Base-by-base conservation (phyloP, 768 basidiomycete genomes). In the Cyclocybe aegerita region DNA sequence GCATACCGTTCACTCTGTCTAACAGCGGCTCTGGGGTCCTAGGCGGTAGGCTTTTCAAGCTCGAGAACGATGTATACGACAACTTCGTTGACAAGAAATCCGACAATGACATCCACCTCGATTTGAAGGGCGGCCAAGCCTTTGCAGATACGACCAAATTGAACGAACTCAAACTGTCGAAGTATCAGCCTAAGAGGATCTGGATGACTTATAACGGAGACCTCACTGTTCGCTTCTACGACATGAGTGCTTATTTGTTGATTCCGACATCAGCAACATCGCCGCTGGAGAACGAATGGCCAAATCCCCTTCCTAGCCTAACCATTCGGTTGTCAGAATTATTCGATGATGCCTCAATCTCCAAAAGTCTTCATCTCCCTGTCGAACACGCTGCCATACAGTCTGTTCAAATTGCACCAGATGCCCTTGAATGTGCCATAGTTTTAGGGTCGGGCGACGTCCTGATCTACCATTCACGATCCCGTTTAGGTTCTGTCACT, bases 241-340 rank as follows among this genome's bases (percentile, higher is more conserved):
- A 96, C 64, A 65, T 85, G 37, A 90, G 89, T 47, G 76, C 82
- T 4, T 84, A 87, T 29, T 72, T 92, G 2, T 68, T 91, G 3
- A 69, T 67, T n/a, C 54, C 64, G 43, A 49, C 80, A 33, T 67
- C 69, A 40, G 60, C 70, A 4, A 65, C 68, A 3, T 70, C 73
- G 8, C 80, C 86, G 3, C 64, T 91, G 1, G 67, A 76, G 17
- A 71, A 77, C 46, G 75, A 83, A 49, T 93, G 83, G 58, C 92
- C 93, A 0, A 73, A 75, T n/a, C 69, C 78, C 1, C 71, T 91
- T 7, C 76, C 78, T 4, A 71, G 77, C 12, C 74, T 92, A 17
- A 83, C 78, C 2, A 79, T 93, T 43, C 77, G 86, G 35, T 58
- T 90, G 7, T 43, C 42, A 23, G 68, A 72, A 23, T 58, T 83